Conservation (phyloP, 768 basidiomycete species). For the Serpula lacrymans region DNA sequence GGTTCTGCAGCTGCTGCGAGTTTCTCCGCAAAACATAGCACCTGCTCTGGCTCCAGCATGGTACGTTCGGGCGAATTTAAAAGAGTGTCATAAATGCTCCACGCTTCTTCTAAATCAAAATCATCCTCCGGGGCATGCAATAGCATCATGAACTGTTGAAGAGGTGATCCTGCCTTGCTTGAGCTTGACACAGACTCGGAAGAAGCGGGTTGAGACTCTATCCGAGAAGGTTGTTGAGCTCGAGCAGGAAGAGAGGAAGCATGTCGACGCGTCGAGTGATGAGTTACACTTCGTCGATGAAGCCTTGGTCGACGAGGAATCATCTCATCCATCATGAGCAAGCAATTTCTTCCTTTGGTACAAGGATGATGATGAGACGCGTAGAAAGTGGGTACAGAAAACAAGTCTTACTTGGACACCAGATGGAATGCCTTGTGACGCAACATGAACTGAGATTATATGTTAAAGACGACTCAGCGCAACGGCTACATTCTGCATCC, state of each 20-base stretch:
- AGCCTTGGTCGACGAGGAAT: constrained; percentile 21
- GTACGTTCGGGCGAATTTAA: constrained; percentile 8
- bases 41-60: constrained; percentile 20
- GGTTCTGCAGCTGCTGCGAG: constrained; percentile 15
- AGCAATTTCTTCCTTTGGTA: constrained; percentile 28
- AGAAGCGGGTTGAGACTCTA: too few relatives aligned
- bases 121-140: too few relatives aligned
- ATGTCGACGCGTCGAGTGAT: constrained; percentile 16
- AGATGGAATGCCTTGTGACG: constrained; percentile 43
- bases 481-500: constrained; percentile 27
- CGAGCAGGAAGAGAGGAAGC: constrained; percentile 14
- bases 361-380: constrained; percentile 8
- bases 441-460: constrained; percentile 50
- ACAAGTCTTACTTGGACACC: constrained; percentile 44
- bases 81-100: constrained; percentile 34
- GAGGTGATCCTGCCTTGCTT: too few relatives aligned
- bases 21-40: constrained; percentile 23
- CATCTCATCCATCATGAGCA: constrained; percentile 36
- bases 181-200: too few relatives aligned
- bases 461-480: constrained; percentile 8
- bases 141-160: too few relatives aligned
- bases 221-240: constrained; percentile 10
- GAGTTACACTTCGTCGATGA: constrained; percentile 8
- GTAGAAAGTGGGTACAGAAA: constrained; percentile 1
- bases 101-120: constrained; percentile 37